A percentile compares a stretch with the other conserved stretches of the same genome.
phyloP scores from a whole-genome alignment of 2,329 filamentous ascomycete genomes.

The Emericellopsis cladophorae region DNA sequence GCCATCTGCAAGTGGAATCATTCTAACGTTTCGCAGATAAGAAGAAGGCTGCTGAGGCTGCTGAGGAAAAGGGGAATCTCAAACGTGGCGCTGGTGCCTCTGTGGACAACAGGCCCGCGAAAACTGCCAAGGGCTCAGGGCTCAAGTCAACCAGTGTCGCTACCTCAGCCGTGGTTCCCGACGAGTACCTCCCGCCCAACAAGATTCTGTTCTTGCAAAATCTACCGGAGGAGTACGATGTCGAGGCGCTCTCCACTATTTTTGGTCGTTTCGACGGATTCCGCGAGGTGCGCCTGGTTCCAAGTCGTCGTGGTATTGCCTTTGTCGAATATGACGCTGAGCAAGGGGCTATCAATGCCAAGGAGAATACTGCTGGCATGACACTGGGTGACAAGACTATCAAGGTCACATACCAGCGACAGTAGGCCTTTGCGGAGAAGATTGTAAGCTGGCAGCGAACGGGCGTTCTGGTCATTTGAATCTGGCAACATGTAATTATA shows the following conservation, averaged over 20 bases:
- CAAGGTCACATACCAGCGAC: conserved; percentile 92
- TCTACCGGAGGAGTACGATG: conserved; percentile 73
- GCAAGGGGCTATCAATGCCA: conserved; percentile 78
- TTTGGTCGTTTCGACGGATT: conserved; percentile 91
- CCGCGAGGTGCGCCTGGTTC: conserved; percentile 81
- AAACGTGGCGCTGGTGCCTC: conserved; percentile 45
- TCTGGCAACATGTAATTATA: not conserved
- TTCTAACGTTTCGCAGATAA: conserved; percentile 31
- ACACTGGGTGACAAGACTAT: conserved; percentile 64
- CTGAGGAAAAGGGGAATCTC: conserved; percentile 64
- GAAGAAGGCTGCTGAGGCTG: conserved; percentile 73
- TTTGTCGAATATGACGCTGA: conserved; percentile 96
- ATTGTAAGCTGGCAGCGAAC: no score
- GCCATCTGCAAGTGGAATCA: not conserved
- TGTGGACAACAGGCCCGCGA: conserved; percentile 45
- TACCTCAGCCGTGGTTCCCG: conserved; percentile 66
- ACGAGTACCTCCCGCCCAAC: conserved; percentile 95
- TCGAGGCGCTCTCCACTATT: conserved; percentile 65
- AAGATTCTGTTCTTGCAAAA: conserved; percentile 94
- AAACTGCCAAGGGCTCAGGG: conserved; percentile 46
- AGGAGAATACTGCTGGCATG: conserved; percentile 86
- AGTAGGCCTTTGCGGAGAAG: conserved; percentile 34
- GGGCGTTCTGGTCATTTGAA: not conserved
- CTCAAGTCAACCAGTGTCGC: conserved; percentile 64
- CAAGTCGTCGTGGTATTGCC: conserved; percentile 75